A percentile compares a stretch with the other conserved stretches of the same genome.
These are phyloP conservation scores for Syncephalastrum racemosum DNA, from an alignment of 371 early-diverging fungal species.

Conservation along the genomic window DNA sequence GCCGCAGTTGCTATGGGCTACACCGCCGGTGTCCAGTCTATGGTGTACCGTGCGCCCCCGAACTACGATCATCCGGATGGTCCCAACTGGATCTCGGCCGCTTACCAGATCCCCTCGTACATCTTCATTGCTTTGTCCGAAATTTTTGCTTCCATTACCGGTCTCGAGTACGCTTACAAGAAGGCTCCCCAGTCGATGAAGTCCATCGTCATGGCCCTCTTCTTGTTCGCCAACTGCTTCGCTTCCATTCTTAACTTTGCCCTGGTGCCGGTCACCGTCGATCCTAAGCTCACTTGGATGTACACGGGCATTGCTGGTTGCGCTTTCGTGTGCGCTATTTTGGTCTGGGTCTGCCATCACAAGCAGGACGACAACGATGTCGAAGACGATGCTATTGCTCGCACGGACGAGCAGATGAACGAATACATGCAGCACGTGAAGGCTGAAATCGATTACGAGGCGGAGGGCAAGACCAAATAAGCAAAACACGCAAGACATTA, in stretches of 20 bases:
- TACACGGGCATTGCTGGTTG: slow-evolving; percentile 52
- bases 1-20: slow-evolving; percentile 65
- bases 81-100: slow-evolving; percentile 58
- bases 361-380: slow-evolving; percentile 22
- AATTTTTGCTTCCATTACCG: slow-evolving; percentile 73
- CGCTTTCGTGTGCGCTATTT: slow-evolving; percentile 12
- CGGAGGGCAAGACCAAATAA: background rate
- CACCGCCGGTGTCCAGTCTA: slow-evolving; percentile 64
- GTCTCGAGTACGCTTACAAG: slow-evolving; percentile 79
- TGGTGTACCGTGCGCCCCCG: slow-evolving; percentile 54
- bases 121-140: slow-evolving; percentile 62
- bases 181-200: slow-evolving; percentile 78
- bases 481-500: slow-evolving; percentile 2
- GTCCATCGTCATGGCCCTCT: slow-evolving; percentile 73
- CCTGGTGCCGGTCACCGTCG: slow-evolving; percentile 63
- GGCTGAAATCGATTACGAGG: slow-evolving; percentile 2
- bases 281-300: slow-evolving; percentile 69
- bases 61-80: slow-evolving; percentile 27
- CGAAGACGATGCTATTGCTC: slow-evolving; percentile 28
- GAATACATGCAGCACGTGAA: slow-evolving; percentile 6
- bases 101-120: slow-evolving; percentile 66
- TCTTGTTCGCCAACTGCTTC: slow-evolving; percentile 69
- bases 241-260: slow-evolving; percentile 67
- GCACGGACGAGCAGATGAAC: slow-evolving; percentile 10
- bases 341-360: slow-evolving; percentile 21